These are phyloP conservation scores for Bretschneidera sinensis DNA, from an alignment of 345 rosid species.

Conservation along the genomic window DNA sequence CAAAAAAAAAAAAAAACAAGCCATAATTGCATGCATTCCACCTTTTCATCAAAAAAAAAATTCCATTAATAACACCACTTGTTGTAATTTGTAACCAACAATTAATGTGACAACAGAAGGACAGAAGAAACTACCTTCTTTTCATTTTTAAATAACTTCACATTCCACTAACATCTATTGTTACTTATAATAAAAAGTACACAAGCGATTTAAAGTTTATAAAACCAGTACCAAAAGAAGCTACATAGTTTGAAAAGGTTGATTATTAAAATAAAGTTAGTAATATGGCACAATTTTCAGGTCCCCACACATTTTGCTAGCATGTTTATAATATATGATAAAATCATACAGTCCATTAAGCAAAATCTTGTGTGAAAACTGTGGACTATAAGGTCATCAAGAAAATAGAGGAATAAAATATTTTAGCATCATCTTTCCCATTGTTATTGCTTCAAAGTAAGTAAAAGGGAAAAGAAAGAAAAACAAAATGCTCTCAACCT, in stretches of 20 bases:
- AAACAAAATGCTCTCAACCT: too few relatives aligned
- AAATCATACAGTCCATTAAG: neutral
- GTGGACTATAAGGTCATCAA: neutral
- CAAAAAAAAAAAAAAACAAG: neutral
- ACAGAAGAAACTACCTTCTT: neutral
- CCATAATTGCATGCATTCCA: neutral
- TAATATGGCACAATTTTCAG: conserved; percentile 1
- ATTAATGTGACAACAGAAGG: neutral
- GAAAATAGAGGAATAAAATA: neutral
- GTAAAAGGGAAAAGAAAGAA: neutral
- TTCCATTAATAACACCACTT: neutral
- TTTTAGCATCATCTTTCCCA: neutral
- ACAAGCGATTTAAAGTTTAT: too few relatives aligned
- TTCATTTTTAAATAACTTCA: neutral
- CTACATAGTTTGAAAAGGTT: too few relatives aligned
- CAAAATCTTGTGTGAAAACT: neutral
- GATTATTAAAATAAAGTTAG: too few relatives aligned
- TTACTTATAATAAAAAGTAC: neutral
- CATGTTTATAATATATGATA: neutral
- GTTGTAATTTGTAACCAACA: neutral
- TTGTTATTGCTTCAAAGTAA: neutral
- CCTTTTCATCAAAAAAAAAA: neutral
- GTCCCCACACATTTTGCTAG: neutral
- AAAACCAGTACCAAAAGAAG: too few relatives aligned
- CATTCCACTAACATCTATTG: neutral